Conservation (phyloP, 345 rosid genomes). For the Capsella bursapastoris region DNA sequence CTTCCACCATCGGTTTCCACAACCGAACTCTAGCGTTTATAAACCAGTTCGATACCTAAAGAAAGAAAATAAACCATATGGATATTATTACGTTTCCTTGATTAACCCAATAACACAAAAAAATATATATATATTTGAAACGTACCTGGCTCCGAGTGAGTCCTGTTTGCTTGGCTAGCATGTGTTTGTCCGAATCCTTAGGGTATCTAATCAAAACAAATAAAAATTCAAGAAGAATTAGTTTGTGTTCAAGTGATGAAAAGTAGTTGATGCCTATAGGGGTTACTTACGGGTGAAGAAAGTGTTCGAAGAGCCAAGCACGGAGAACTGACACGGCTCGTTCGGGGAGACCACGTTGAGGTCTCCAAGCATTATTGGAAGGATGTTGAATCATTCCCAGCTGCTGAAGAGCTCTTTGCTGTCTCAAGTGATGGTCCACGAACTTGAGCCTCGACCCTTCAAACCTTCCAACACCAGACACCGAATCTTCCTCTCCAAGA, state of each 20-base stretch:
- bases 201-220: slow-evolving; percentile 68
- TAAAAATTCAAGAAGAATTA: background rate
- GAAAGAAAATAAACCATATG: background rate
- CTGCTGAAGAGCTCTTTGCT: slow-evolving; percentile 95
- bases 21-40: slow-evolving; percentile 98
- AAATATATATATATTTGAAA: background rate
- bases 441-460: slow-evolving; percentile 94
- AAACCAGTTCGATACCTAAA: slow-evolving; percentile 78
- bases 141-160: slow-evolving; percentile 89
- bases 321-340: slow-evolving; percentile 95
- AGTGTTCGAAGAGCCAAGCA: slow-evolving; percentile 98
- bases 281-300: slow-evolving; percentile 89
- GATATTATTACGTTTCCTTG: background rate
- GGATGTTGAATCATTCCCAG: slow-evolving; percentile 94
- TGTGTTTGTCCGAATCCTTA: slow-evolving; percentile 90
- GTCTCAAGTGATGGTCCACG: slow-evolving; percentile 90
- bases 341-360: slow-evolving; percentile 96
- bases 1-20: slow-evolving; percentile 99
- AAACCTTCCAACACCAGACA: slow-evolving; percentile 59
- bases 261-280: background rate
- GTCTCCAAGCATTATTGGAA: slow-evolving; percentile 91
- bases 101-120: background rate
- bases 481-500: slow-evolving; percentile 82
- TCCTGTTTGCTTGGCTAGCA: slow-evolving; percentile 96
- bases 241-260: slow-evolving; percentile 13